These are phyloP conservation scores for Pseudoneurospora amorphoporcata DNA, from an alignment of 495 filamentous ascomycete genomes.

Conservation along the genomic window DNA sequence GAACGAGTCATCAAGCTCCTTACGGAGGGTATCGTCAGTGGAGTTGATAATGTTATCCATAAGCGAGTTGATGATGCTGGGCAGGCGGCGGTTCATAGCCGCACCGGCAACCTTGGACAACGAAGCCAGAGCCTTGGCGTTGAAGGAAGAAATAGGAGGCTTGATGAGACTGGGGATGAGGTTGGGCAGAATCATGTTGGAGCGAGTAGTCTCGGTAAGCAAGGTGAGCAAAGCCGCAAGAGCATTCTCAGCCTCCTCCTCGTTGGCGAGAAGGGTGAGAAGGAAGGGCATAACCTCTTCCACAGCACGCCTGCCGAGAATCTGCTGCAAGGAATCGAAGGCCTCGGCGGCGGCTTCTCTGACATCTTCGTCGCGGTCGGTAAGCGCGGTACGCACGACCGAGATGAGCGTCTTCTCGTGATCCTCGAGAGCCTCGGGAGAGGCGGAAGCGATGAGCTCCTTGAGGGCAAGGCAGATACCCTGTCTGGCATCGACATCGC, in stretches of 20 bases:
- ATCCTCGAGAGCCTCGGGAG: slow-evolving; percentile 79
- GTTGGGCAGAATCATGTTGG: slow-evolving; percentile 93
- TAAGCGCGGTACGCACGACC: slow-evolving; percentile 85
- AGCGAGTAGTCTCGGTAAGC: slow-evolving; percentile 83
- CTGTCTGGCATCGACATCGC: slow-evolving; percentile 89
- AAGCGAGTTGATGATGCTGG: slow-evolving; percentile 79
- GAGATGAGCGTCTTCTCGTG: slow-evolving; percentile 92
- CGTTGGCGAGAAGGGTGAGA: slow-evolving; percentile 71
- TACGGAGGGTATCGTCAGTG: slow-evolving; percentile 62
- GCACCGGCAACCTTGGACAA: slow-evolving; percentile 80
- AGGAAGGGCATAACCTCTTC: slow-evolving; percentile 92
- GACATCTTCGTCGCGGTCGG: slow-evolving; percentile 80
- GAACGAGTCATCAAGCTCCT: slow-evolving; percentile 68
- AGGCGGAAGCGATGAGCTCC: slow-evolving; percentile 87
- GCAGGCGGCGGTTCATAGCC: slow-evolving; percentile 80
- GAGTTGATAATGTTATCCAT: slow-evolving; percentile 82
- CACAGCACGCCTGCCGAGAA: slow-evolving; percentile 84
- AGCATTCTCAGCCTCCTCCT: slow-evolving; percentile 84
- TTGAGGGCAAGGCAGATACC: slow-evolving; percentile 94
- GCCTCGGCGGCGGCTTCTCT: slow-evolving; percentile 94
- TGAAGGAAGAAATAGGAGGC: slow-evolving; percentile 88
- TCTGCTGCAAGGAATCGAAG: slow-evolving; percentile 87
- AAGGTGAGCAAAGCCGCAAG: slow-evolving; percentile 85
- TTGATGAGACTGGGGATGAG: slow-evolving; percentile 85
- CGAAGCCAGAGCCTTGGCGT: slow-evolving; percentile 85